Conservation (phyloP, 495 filamentous ascomycete genomes). For the Aspergillus bridgeri region DNA sequence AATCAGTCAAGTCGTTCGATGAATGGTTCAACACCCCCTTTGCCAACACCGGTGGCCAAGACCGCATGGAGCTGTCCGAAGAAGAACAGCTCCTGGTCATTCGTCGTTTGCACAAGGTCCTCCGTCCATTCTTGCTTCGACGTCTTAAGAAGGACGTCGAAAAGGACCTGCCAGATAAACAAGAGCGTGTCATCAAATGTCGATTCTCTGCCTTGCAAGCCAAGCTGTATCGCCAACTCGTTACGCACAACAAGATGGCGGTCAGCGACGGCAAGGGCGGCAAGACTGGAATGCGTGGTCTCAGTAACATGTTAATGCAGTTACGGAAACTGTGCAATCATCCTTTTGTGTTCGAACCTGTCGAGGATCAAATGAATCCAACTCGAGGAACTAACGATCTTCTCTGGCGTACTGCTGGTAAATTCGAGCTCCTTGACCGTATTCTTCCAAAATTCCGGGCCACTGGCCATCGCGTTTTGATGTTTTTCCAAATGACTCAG, state of each 20-base stretch:
- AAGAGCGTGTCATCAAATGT: slow-evolving; percentile 98
- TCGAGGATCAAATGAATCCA: slow-evolving; percentile 98
- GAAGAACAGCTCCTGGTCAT: slow-evolving; percentile 99
- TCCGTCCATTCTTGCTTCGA: slow-evolving; percentile 94
- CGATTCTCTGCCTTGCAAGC: slow-evolving; percentile 93
- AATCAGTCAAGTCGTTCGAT: slow-evolving; percentile 97
- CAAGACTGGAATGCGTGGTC: slow-evolving; percentile 89
- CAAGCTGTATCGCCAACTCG: slow-evolving; percentile 92
- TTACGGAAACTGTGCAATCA: slow-evolving; percentile 98
- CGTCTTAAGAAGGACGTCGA: slow-evolving; percentile 99
- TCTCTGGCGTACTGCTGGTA: slow-evolving; percentile 93
- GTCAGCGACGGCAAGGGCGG: slow-evolving; percentile 94
- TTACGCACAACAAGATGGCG: slow-evolving; percentile 87
- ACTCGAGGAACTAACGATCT: slow-evolving; percentile 81
- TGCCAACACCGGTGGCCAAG: slow-evolving; percentile 94
- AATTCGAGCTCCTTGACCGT: slow-evolving; percentile 93
- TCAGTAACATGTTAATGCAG: slow-evolving; percentile 99
- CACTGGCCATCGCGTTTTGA: slow-evolving; percentile 88
- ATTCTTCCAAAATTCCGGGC: slow-evolving; percentile 88
- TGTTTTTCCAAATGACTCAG: slow-evolving; percentile 99
- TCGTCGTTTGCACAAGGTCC: slow-evolving; percentile 95
- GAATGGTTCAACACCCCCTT: slow-evolving; percentile 99
- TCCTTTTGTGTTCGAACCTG: slow-evolving; percentile 96
- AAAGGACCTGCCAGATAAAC: slow-evolving; percentile 97
- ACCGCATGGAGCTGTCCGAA: slow-evolving; percentile 98